Evolutionary conservation across 352 stramenopile genomes (phyloP).

Genomic region (Phytophthora hybrid): DNA sequence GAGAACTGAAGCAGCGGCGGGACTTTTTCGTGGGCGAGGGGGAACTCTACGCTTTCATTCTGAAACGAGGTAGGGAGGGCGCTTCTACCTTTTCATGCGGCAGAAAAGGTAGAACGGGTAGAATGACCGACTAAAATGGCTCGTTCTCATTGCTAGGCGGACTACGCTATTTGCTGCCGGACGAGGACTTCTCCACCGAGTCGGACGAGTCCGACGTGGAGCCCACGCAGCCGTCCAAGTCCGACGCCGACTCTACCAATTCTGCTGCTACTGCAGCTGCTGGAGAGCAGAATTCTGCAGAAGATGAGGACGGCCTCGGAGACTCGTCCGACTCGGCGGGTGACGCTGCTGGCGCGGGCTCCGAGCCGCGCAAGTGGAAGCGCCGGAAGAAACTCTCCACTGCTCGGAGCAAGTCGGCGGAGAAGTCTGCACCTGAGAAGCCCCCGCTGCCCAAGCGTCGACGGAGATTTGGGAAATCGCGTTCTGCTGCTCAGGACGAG

Average conservation of each 20-base stretch:
- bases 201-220: conserved; percentile 34
- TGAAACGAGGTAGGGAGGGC: conserved; percentile 36
- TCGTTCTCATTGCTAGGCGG: conserved; percentile 15
- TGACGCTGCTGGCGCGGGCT: background rate
- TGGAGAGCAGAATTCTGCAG: background rate
- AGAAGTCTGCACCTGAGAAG: conserved; percentile 14
- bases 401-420: conserved; percentile 17
- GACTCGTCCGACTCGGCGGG: conserved; percentile 6
- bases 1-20: conserved; percentile 1
- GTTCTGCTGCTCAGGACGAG: background rate
- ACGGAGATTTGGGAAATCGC: conserved; percentile 15
- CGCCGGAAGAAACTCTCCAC: conserved; percentile 48
- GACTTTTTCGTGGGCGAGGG: conserved; percentile 46
- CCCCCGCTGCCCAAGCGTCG: conserved; percentile 2
- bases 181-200: conserved; percentile 24
- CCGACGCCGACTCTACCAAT: background rate
- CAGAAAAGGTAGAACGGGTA: conserved; percentile 4
- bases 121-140: background rate
- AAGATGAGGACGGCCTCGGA: conserved; percentile 12
- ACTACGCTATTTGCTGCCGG: conserved; percentile 35
- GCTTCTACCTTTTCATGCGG: background rate
- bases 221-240: conserved; percentile 15
- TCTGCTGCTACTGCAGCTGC: background rate
- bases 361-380: conserved; percentile 42
- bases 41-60: conserved; percentile 48